Evolutionary conservation across 495 filamentous ascomycete species (phyloP).

Genomic region (Lineolata rhizophorae): DNA sequence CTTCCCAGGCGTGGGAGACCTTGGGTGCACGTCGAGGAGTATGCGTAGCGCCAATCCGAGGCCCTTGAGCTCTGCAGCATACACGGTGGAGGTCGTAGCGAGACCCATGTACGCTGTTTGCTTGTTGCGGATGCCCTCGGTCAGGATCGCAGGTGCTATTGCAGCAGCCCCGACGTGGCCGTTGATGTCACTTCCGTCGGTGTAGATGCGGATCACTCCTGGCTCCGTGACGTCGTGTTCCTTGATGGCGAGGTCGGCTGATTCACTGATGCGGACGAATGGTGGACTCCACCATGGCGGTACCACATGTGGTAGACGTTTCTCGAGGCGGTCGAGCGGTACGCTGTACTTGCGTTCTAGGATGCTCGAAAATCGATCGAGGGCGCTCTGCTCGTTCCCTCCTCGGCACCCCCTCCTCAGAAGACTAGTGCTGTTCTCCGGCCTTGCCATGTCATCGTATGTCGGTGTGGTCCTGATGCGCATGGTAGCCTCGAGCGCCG

Average conservation of each 20-base stretch:
- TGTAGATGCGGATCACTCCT: conserved; percentile 9
- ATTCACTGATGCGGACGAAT: conserved; percentile 7
- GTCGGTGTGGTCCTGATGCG: conserved; percentile 4
- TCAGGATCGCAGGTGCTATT: conserved; percentile 6
- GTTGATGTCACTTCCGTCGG: conserved; percentile 10
- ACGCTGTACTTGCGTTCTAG: conserved; percentile 2
- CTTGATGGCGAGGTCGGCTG: conserved; percentile 6
- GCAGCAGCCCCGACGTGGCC: conserved; percentile 6
- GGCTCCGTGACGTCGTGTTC: conserved; percentile 8
- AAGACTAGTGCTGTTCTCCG: not conserved
- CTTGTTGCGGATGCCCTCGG: conserved; percentile 4
- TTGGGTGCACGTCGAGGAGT: conserved; percentile 2
- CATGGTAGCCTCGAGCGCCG: conserved; percentile 5
- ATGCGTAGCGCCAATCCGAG: conserved; percentile 7
- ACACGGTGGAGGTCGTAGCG: conserved; percentile 7
- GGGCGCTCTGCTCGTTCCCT: no score
- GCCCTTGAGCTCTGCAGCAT: conserved; percentile 9
- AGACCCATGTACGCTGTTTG: conserved; percentile 8
- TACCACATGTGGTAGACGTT: conserved; percentile 3
- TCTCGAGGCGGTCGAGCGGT: conserved; percentile 1
- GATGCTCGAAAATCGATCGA: conserved; percentile 1
- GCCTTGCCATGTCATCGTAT: conserved; percentile 1
- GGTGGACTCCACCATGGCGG: conserved; percentile 9
- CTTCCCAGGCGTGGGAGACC: not conserved
- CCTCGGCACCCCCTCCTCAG: not conserved